Percentiles rank a stretch among this genome's conserved stretches.
Conservation (phyloP, 2,329 filamentous ascomycete species). For the Mycogone perniciosa region DNA sequence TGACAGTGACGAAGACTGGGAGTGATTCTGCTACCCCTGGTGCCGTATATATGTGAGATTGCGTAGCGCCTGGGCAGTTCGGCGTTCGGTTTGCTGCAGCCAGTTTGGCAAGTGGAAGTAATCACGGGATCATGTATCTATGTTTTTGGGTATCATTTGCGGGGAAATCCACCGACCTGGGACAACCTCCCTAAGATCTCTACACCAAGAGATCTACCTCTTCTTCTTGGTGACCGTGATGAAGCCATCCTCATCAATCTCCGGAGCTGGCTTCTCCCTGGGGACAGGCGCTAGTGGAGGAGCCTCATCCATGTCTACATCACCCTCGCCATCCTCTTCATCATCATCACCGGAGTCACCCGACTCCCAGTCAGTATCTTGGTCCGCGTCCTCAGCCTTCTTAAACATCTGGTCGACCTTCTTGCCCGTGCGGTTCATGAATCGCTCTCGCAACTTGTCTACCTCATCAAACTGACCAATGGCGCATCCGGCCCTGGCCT, state of each 20-base stretch:
- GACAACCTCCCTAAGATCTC: slow-evolving; percentile 1
- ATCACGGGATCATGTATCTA: slow-evolving; percentile 12
- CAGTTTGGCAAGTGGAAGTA: slow-evolving; percentile 5
- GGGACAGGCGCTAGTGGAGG: slow-evolving; percentile 50
- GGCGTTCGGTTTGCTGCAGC: slow-evolving; percentile 28
- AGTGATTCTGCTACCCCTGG: slow-evolving; percentile 39
- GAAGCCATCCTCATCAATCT: slow-evolving; percentile 78
- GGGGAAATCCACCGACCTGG: background rate
- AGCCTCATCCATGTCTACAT: slow-evolving; percentile 65
- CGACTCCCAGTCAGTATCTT: slow-evolving; percentile 56
- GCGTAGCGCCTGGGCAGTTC: slow-evolving; percentile 20
- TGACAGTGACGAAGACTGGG: slow-evolving; percentile 65
- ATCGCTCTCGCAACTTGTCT: slow-evolving; percentile 55
- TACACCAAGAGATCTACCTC: slow-evolving; percentile 36
- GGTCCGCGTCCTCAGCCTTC: slow-evolving; percentile 48
- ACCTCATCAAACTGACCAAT: slow-evolving; percentile 62
- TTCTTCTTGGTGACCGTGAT: slow-evolving; percentile 67
- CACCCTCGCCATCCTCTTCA: slow-evolving; percentile 50
- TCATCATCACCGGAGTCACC: slow-evolving; percentile 54
- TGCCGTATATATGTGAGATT: slow-evolving; percentile 1
- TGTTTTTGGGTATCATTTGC: slow-evolving; percentile 22
- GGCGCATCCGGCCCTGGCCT: slow-evolving; percentile 56
- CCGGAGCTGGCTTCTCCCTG: slow-evolving; percentile 60
- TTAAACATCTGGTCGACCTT: slow-evolving; percentile 49
- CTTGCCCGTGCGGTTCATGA: slow-evolving; percentile 54